phyloP scores from a whole-genome alignment of 2,329 filamentous ascomycete genomes.

The Colletotrichum eremochloae region DNA sequence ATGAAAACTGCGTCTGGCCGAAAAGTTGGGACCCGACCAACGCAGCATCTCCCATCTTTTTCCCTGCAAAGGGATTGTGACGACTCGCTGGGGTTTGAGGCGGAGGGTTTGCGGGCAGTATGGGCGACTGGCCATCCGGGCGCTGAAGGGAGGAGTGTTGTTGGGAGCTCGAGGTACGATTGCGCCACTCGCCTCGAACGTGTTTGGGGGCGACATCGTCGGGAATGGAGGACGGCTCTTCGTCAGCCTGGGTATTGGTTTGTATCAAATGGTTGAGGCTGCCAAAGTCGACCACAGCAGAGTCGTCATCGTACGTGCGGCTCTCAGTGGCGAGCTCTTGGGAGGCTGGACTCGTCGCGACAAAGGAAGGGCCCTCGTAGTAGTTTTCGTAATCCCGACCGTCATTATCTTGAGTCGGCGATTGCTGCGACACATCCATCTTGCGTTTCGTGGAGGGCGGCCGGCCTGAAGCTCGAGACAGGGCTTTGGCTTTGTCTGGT shows the following conservation, averaged over 20 bases:
- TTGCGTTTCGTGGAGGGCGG: constrained; percentile 45
- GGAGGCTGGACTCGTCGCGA: constrained; percentile 41
- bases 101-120: constrained; percentile 45
- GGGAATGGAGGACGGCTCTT: constrained; percentile 51
- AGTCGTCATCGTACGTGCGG: constrained; percentile 61
- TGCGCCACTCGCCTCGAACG: constrained; percentile 56
- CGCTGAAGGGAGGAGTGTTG: constrained; percentile 46
- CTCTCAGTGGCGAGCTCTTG: constrained; percentile 44
- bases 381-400: constrained; percentile 64
- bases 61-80: constrained; percentile 62
- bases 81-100: constrained; percentile 65
- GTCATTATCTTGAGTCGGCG: constrained; percentile 69
- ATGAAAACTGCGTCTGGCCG: constrained; percentile 67
- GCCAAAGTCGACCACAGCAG: constrained; percentile 63
- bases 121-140: constrained; percentile 48
- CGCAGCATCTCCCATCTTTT: constrained; percentile 50
- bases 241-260: constrained; percentile 58
- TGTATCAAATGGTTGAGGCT: constrained; percentile 52
- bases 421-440: constrained; percentile 64
- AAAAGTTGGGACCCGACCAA: constrained; percentile 66
- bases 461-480: constrained; percentile 37
- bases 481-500: constrained; percentile 26
- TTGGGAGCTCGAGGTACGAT: constrained; percentile 51
- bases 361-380: constrained; percentile 46
- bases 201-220: constrained; percentile 53